A percentile compares a stretch with the other conserved stretches of the same genome.
Conservation (phyloP, 352 stramenopile genomes). For the Thalassiosira mediterranea region DNA sequence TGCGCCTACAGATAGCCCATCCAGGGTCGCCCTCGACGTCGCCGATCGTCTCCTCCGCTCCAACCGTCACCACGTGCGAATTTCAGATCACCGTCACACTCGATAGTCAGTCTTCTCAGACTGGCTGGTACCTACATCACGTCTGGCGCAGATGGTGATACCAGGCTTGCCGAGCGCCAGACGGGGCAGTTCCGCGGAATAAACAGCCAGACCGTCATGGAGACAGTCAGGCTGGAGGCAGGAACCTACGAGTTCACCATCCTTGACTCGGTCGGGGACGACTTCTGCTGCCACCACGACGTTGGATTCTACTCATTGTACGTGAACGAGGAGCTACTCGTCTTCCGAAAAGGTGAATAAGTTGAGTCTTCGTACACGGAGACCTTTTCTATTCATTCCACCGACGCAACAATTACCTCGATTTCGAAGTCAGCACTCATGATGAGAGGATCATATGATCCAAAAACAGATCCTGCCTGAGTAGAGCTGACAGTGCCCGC, state of each 20-base stretch:
- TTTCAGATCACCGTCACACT: constrained; percentile 21
- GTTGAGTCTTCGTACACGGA: constrained; percentile 15
- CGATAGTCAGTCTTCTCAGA: constrained; percentile 6
- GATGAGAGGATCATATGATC: constrained; percentile 10
- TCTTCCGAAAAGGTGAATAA: constrained; percentile 27
- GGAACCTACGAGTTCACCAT: constrained; percentile 15
- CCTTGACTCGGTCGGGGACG: constrained; percentile 21
- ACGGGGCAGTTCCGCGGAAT: constrained; percentile 13
- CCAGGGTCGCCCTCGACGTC: constrained; percentile 13
- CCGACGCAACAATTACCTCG: neutral
- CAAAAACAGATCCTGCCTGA: too few relatives aligned
- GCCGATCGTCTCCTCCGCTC: constrained; percentile 5
- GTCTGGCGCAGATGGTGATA: neutral
- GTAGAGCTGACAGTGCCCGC: too few relatives aligned
- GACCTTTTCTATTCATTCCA: too few relatives aligned
- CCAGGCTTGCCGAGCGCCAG: constrained; percentile 5
- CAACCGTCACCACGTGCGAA: constrained; percentile 2
- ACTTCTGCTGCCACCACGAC: constrained; percentile 22
- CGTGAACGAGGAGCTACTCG: constrained; percentile 2
- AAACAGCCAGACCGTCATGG: constrained; percentile 11
- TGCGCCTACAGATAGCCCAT: constrained; percentile 7
- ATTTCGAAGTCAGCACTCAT: constrained; percentile 11
- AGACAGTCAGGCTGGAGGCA: constrained; percentile 11
- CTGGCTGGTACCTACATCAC: constrained; percentile 26
- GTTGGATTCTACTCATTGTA: constrained; percentile 10